Conservation (phyloP, 192 early-diverging fungal genomes). For the Neocallimastix lanati region DNA sequence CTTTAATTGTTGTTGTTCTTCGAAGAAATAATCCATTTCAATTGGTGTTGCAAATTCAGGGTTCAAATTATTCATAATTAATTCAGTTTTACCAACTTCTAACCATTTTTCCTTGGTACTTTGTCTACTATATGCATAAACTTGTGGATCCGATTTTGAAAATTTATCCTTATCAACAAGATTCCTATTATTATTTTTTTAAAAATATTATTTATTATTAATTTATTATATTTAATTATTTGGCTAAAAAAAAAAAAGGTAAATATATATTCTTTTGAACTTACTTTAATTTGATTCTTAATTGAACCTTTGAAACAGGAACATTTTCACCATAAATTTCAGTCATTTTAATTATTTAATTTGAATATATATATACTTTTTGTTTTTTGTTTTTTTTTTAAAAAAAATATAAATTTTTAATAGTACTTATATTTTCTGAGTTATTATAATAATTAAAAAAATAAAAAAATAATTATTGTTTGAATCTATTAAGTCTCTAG, state of each 20-base stretch:
- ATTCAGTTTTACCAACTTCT: constrained; percentile 15
- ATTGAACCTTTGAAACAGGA: neutral
- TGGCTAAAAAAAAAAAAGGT: too few species aligned
- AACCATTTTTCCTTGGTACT: neutral
- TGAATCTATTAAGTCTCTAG: too few species aligned
- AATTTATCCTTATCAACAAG: neutral
- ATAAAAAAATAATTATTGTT: too few species aligned
- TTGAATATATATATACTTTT: too few species aligned
- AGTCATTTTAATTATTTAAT: neutral
- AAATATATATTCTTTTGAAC: too few species aligned
- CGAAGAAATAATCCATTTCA: constrained; percentile 21
- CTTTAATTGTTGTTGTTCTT: constrained; percentile 16
- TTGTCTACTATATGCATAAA: neutral
- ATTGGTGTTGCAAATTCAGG: constrained; percentile 21
- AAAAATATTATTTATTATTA: too few species aligned
- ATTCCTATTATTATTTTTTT: neutral
- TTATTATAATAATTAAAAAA: too few species aligned
- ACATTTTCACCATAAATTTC: neutral
- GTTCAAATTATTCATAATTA: constrained; percentile 20
- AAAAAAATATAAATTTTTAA: too few species aligned
- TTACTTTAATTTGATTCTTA: neutral
- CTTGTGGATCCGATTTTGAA: constrained; percentile 1
- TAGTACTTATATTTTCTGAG: too few species aligned
- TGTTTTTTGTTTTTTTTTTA: too few species aligned
- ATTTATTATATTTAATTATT: too few species aligned